phyloP scores from a whole-genome alignment of 345 rosid species.

The Rhizophora apiculata region DNA sequence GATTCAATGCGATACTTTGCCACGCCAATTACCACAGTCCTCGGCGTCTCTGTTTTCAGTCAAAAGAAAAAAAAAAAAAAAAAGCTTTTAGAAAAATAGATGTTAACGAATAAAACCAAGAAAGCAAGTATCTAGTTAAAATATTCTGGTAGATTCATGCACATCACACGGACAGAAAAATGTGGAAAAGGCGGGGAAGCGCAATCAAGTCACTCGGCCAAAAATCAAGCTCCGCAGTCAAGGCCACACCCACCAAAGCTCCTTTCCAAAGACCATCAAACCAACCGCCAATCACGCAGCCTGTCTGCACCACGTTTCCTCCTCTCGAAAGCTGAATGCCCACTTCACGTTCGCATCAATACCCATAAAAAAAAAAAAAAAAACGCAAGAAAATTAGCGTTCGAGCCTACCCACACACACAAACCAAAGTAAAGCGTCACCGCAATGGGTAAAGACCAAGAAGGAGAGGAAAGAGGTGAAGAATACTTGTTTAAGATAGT shows the following conservation, averaged over 20 bases:
- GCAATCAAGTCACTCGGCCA: neutral
- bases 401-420: neutral
- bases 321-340: neutral
- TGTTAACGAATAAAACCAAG: too few species aligned
- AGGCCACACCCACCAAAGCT: conserved; percentile 6
- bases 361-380: neutral
- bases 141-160: too few species aligned
- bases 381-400: neutral
- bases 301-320: neutral
- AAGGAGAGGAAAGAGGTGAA: conserved; percentile 60
- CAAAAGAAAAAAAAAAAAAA: too few species aligned
- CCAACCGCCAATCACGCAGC: conserved; percentile 32
- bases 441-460: conserved; percentile 48
- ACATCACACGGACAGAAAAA: too few species aligned
- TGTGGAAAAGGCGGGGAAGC: neutral
- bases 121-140: too few species aligned
- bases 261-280: neutral
- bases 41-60: too few species aligned
- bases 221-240: conserved; percentile 5
- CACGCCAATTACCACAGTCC: too few species aligned
- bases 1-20: too few species aligned
- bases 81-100: too few species aligned
- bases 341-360: conserved; percentile 3
- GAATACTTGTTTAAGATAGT: conserved; percentile 93
- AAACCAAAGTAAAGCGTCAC: neutral